Base-by-base conservation (phyloP, 768 basidiomycete genomes). In the Pleurotus eryngii region DNA sequence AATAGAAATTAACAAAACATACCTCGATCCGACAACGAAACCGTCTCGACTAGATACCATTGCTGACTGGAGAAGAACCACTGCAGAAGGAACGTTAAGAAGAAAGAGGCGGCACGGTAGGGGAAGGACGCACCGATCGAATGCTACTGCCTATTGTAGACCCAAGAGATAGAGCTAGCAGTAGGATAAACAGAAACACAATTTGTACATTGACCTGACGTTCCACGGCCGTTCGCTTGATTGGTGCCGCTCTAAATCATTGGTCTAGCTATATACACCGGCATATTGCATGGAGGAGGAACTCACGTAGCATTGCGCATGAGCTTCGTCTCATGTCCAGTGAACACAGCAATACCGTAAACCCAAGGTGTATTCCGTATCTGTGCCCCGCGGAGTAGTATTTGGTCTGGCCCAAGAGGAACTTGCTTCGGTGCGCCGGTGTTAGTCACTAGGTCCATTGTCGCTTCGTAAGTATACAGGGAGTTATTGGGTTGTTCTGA, bases 401-500 rank as follows among this genome's bases (percentile, higher is more conserved):
- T 79, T 70, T 99, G 97, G 67, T 97, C 95, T 0, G 97, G 96
- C 3, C 95, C 95, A 14, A 98, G 74, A 1, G 97, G 94, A 4
- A 98, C 80, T 66, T 94, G 90, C 70, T 87, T 83, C 46, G 91
- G 82, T 61, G 85, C 65, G 57, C 86, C 81, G 60, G 76, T 68
- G 61, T 76, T 70, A 2, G 82, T 79, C 5, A 82, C 68, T 48
- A 91, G 76, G 55, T 89, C 88, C 49, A 93, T 65, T 7, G 89
- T 84, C 60, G 89, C 85, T 78, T 98, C 95, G 65, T 89, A 99
- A 0, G 97, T 98, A 72, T 99, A 98, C 2, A 99, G 75, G 0
- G 94, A 96, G 65, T 95, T 97, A 71, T 99, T 99, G 5, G 97
- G 97, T 59, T 98, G 93, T 69, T 99, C 97, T 6, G 92, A 96